phyloP scores from a whole-genome alignment of 202 grass and related monocot species.

The Hordeum pubiflorum region DNA sequence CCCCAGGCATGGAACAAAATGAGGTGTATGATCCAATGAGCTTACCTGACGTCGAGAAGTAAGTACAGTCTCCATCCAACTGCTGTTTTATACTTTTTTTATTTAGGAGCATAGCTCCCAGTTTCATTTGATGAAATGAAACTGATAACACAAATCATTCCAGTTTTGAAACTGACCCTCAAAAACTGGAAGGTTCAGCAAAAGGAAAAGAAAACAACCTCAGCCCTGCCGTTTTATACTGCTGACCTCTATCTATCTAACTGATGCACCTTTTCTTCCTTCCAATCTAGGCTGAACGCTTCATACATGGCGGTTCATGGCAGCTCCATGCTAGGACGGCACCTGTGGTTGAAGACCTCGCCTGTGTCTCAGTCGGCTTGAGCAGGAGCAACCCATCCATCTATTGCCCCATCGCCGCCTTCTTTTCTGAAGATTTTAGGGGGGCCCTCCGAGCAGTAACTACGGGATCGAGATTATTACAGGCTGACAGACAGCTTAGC shows the following conservation, averaged over 20 bases:
- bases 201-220: no score
- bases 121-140: no score
- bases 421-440: neutral
- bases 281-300: slow-evolving; percentile 65
- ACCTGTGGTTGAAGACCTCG: slow-evolving; percentile 90
- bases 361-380: slow-evolving; percentile 32
- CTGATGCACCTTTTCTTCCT: neutral
- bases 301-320: slow-evolving; percentile 85
- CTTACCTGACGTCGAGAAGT: slow-evolving; percentile 82
- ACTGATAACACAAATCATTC: no score
- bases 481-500: neutral
- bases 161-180: no score
- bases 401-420: neutral
- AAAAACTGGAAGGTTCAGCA: no score
- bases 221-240: neutral
- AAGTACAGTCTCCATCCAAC: slow-evolving; percentile 11
- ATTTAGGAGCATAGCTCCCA: no score
- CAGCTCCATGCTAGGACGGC: slow-evolving; percentile 65
- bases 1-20: slow-evolving; percentile 52
- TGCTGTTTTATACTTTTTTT: neutral
- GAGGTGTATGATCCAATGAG: slow-evolving; percentile 85
- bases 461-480: neutral
- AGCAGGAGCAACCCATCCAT: neutral
- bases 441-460: neutral
- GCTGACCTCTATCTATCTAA: slow-evolving; percentile 12